Evolutionary conservation across 352 stramenopile species (phyloP), one percentile per base, ranked within the genome.

Genomic region (Plasmopara halstedii): DNA sequence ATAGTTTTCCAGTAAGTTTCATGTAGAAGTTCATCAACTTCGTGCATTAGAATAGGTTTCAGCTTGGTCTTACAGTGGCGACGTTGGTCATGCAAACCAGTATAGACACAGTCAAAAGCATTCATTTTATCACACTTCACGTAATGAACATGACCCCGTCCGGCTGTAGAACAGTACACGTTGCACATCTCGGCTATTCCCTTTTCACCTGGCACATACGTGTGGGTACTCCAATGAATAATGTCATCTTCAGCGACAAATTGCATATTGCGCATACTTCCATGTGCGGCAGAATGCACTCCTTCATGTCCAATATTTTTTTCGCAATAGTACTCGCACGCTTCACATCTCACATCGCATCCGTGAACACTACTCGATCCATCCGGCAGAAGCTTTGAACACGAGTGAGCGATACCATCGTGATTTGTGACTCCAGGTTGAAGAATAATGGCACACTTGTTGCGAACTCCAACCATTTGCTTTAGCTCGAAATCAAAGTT

Each of bases 161-260:
- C 68, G 51, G 51, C 64, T 5, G 50, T 60, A 27, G 62, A 70
- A n/a, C 62, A 80, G 23, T 70, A 67, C 46, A 76, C 51, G 17
- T 64, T 67, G 50, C 68, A 80, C 62, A 76, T 80, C 56, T 80
- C 68, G 8, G 68, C 58, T 8, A 70, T 50, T 2, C 51, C 68
- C 7, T 50, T 53, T 21, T 80, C 68, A 5, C 68, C 68, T 22
- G 41, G 25, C 4, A 31, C 29, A 37, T 72, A 76, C 34, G 58
- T 58, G 17, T 27, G 65, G 17, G 38, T 33, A 3, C 62, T 34
- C 49, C 67, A 55, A 14, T 42, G 25, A 13, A 76, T 56, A 2
- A 41, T 37, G 13, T 19, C 22, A 6, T 54, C 37, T 5, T 75
- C 44, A 5, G 58, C 50, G 31, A 73, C 43, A 33, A 76, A 80